These are phyloP conservation scores for Nicotiana rustica DNA, from an alignment of 305 asterid species.

Conservation along the genomic window DNA sequence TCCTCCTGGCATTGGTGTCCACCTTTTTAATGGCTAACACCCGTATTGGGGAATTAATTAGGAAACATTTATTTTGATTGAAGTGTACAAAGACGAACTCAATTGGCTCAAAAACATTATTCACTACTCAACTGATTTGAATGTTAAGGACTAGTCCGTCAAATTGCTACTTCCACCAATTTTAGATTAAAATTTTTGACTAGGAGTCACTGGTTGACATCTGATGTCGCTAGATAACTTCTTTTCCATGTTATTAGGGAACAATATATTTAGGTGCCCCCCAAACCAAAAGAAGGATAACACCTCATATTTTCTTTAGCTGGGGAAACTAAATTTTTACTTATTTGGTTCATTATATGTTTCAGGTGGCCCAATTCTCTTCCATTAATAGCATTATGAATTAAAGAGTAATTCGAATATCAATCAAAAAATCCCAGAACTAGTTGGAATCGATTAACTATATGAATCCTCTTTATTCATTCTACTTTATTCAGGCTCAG, in stretches of 20 bases:
- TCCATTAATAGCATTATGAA: constrained; percentile 22
- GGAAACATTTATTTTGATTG: background rate
- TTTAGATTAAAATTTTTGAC: background rate
- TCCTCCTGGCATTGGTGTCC: background rate
- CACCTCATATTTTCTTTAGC: background rate
- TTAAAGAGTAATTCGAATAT: constrained; percentile 19
- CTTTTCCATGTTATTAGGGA: background rate
- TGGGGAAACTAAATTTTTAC: background rate
- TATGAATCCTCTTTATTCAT: background rate
- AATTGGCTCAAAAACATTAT: background rate
- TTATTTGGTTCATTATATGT: constrained; percentile 12
- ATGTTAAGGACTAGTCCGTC: constrained; percentile 17
- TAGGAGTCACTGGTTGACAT: background rate
- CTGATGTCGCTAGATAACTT: constrained; percentile 8
- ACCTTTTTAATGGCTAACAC: background rate
- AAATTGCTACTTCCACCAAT: background rate
- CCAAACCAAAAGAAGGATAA: background rate
- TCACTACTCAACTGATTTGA: background rate
- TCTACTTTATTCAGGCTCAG: background rate
- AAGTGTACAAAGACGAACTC: background rate
- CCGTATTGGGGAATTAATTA: background rate
- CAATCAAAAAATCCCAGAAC: background rate
- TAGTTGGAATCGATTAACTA: background rate
- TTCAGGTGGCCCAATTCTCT: background rate
- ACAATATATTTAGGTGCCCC: background rate